phyloP scores from a whole-genome alignment of 2,329 filamentous ascomycete species.

The Byssothecium circinans region DNA sequence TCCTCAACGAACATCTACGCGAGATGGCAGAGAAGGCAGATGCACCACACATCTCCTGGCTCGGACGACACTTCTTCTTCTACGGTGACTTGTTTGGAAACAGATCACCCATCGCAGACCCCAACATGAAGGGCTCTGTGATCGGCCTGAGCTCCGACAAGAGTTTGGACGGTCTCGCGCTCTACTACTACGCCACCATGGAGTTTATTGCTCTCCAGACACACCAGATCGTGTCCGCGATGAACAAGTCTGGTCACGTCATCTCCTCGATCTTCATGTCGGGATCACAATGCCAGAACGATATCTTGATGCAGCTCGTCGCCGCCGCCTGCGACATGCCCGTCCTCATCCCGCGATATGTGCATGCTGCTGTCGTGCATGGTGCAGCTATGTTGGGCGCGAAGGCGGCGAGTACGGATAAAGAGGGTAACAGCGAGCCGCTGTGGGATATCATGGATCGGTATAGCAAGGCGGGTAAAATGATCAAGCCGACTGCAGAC shows the following conservation, averaged over 20 bases:
- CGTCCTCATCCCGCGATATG: slow-evolving; percentile 89
- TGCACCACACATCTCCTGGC: slow-evolving; percentile 78
- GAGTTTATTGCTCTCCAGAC: slow-evolving; percentile 99
- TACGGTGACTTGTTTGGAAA: slow-evolving; percentile 98
- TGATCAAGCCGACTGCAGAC: slow-evolving; percentile 75
- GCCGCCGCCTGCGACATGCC: slow-evolving; percentile 90
- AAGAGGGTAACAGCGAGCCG: slow-evolving; percentile 76
- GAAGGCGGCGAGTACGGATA: slow-evolving; percentile 86
- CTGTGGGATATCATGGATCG: slow-evolving; percentile 97
- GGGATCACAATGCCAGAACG: slow-evolving; percentile 95
- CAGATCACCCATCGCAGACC: slow-evolving; percentile 87
- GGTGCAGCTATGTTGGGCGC: slow-evolving; percentile 98
- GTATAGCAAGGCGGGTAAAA: slow-evolving; percentile 90
- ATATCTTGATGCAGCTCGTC: slow-evolving; percentile 86
- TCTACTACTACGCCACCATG: slow-evolving; percentile 94
- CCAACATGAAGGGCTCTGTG: slow-evolving; percentile 88
- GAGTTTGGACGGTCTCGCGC: slow-evolving; percentile 79
- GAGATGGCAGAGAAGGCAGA: slow-evolving; percentile 69
- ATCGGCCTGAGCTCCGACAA: slow-evolving; percentile 87
- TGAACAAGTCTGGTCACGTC: slow-evolving; percentile 87
- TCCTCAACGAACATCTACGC: slow-evolving; percentile 83
- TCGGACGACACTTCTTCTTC: slow-evolving; percentile 95
- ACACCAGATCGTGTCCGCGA: slow-evolving; percentile 87
- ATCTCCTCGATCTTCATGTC: slow-evolving; percentile 98
- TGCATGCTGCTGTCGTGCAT: slow-evolving; percentile 93